Conservation (phyloP, 208 protist species). For the Crithidia acanthocephali region DNA sequence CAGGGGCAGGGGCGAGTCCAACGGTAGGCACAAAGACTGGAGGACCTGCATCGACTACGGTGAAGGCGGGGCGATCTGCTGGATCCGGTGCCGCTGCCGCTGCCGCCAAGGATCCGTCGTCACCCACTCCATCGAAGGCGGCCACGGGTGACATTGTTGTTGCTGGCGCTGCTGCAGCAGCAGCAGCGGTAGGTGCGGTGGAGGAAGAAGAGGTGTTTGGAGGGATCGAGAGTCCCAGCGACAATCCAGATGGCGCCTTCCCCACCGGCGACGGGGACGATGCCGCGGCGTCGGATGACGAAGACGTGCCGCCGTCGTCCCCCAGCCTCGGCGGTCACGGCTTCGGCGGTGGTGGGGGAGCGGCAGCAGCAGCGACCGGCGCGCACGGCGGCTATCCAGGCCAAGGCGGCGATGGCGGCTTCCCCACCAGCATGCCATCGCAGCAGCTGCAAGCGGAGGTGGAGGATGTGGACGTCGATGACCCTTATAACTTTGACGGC, state of each 20-base stretch:
- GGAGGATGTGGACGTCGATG: not conserved
- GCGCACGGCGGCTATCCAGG: not conserved
- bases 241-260: constrained; percentile 5
- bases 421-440: not conserved
- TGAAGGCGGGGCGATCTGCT: too few relatives aligned
- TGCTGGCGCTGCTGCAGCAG: too few relatives aligned
- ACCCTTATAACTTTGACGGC: not conserved
- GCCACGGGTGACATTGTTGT: too few relatives aligned
- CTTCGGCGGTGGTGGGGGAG: not conserved
- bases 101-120: not conserved
- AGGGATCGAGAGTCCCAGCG: not conserved
- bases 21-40: too few relatives aligned
- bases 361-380: not conserved
- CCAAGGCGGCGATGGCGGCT: not conserved
- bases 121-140: not conserved
- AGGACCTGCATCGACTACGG: too few relatives aligned
- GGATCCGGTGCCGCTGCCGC: too few relatives aligned
- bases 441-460: not conserved
- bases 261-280: not conserved
- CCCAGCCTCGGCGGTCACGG: constrained; percentile 7
- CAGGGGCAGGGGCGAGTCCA: not conserved
- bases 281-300: not conserved
- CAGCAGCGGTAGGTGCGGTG: too few relatives aligned
- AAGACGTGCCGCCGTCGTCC: not conserved
- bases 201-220: not conserved